A percentile compares a stretch with the other conserved stretches of the same genome.
phyloP scores from a whole-genome alignment of 2,329 filamentous ascomycete genomes.

The Byssothecium circinans region DNA sequence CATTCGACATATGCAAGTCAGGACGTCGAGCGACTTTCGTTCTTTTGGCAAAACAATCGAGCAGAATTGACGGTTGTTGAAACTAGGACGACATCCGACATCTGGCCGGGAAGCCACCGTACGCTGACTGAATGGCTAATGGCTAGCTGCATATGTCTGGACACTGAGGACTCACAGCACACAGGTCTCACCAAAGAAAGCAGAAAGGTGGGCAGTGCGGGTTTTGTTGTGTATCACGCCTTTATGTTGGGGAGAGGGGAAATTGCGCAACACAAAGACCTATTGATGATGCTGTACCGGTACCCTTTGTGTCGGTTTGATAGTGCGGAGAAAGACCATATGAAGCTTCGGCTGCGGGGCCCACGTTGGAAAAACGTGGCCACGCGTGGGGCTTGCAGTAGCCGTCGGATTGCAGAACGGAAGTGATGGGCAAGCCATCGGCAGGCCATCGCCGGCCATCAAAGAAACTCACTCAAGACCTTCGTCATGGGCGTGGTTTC shows the following conservation, averaged over 20 bases:
- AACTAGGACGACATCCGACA: not conserved
- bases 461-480: not conserved
- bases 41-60: not conserved
- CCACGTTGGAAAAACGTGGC: conserved; percentile 23
- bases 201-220: not conserved
- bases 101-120: not conserved
- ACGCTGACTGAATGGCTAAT: not conserved
- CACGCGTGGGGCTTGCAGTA: conserved; percentile 20
- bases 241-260: not conserved
- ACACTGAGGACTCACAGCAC: not conserved
- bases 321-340: not conserved
- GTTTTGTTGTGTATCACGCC: not conserved
- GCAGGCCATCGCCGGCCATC: not conserved
- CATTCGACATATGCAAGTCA: not conserved
- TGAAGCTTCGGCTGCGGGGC: conserved; percentile 15
- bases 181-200: not conserved
- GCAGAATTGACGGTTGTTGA: no score
- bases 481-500: not conserved
- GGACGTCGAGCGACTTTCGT: not conserved
- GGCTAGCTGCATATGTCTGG: not conserved
- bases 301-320: not conserved
- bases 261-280: not conserved
- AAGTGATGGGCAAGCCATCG: conserved; percentile 1
- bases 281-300: not conserved
- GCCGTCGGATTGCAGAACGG: conserved; percentile 6